Percentiles rank a stretch among this genome's conserved stretches.
Conservation (phyloP, 768 basidiomycete genomes). For the Pleurotus platypus region DNA sequence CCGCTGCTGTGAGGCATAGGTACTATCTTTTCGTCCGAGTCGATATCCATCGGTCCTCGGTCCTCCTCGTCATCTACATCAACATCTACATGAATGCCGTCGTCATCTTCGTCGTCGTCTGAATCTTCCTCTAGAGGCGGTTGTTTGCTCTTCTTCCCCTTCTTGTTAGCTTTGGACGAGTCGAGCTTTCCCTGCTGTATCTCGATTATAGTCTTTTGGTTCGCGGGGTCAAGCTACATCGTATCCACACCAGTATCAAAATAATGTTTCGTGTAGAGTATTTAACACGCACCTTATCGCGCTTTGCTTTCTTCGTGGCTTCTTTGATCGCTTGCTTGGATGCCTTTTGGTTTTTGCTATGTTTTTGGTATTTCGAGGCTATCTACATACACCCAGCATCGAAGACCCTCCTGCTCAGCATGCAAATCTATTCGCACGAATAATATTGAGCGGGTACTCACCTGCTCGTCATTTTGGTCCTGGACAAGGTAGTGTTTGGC, state of each 20-base stretch:
- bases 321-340: constrained; percentile 87
- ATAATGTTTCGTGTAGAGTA: neutral
- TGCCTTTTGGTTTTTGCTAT: constrained; percentile 82
- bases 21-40: constrained; percentile 38
- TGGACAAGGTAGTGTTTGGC: constrained; percentile 81
- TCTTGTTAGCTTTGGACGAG: constrained; percentile 24
- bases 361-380: constrained; percentile 75
- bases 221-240: constrained; percentile 84
- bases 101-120: constrained; percentile 27
- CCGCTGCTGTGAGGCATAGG: constrained; percentile 67
- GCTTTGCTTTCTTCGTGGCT: constrained; percentile 82
- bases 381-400: constrained; percentile 26
- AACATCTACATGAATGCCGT: constrained; percentile 10
- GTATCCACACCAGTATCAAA: neutral
- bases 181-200: constrained; percentile 54
- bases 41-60: constrained; percentile 34
- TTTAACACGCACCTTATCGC: constrained; percentile 65
- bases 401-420: too few species aligned
- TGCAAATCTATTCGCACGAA: neutral
- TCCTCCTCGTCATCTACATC: constrained; percentile 16
- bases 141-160: constrained; percentile 48
- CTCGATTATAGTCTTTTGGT: constrained; percentile 74
- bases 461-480: constrained; percentile 67
- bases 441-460: constrained; percentile 20
- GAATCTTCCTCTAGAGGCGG: constrained; percentile 22